Evolutionary conservation across 23 red algal genomes (phyloP).

Genomic region (Chondrus crispus): DNA sequence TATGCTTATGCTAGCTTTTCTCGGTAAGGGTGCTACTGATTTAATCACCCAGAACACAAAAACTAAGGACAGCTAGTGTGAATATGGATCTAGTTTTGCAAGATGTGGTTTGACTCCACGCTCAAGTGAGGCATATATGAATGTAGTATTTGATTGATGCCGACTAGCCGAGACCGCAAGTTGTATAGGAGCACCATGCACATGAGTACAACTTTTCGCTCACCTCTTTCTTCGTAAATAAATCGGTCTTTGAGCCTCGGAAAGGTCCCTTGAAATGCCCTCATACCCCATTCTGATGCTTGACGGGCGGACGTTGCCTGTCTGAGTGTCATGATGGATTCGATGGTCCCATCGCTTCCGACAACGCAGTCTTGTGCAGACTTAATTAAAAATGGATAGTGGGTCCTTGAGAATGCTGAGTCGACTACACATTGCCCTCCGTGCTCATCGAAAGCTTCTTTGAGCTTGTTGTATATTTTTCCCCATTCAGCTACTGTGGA

Average conservation of each 20-base stretch:
- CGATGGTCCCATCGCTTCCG: neutral
- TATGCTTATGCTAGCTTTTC: neutral
- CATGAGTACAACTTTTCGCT: neutral
- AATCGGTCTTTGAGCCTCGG: neutral
- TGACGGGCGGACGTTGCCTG: neutral
- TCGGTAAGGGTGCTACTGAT: neutral
- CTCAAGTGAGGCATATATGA: neutral
- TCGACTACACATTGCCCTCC: neutral
- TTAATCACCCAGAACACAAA: no score
- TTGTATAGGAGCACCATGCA: neutral
- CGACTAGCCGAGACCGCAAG: neutral
- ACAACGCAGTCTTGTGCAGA: conserved; percentile 21
- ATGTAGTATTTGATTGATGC: neutral
- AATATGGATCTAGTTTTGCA: no score
- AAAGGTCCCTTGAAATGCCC: neutral
- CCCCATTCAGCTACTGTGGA: conserved; percentile 29
- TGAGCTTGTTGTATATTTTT: neutral
- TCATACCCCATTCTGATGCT: conserved; percentile 6
- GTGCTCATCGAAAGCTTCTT: neutral
- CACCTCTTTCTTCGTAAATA: conserved; percentile 2
- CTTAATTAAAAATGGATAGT: neutral
- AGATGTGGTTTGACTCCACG: neutral
- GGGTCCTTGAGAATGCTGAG: neutral
- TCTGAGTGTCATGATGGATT: neutral
- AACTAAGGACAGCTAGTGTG: no score